These are phyloP conservation scores for Arbutus unedo DNA, from an alignment of 148 eudicot genomes.

Conservation along the genomic window DNA sequence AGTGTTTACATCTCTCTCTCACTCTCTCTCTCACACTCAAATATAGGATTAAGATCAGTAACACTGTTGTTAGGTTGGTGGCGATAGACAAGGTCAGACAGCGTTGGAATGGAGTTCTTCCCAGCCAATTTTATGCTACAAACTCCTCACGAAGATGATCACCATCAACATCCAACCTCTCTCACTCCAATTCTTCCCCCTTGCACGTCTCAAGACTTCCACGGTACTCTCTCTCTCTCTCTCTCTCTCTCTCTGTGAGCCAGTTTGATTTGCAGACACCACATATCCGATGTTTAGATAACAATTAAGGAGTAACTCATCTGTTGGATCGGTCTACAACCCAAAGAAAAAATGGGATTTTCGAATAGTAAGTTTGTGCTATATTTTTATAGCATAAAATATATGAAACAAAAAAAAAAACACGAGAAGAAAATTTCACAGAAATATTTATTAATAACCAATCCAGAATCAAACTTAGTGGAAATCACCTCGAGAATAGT, in stretches of 20 bases:
- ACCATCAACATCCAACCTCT: conserved; percentile 37
- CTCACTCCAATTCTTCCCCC: conserved; percentile 57
- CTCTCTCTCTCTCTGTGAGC: not conserved
- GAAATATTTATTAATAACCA: not conserved
- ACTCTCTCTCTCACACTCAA: not conserved
- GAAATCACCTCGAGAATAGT: not conserved
- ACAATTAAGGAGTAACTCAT: too few species aligned
- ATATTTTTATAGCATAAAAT: not conserved
- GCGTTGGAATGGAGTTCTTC: conserved; percentile 78
- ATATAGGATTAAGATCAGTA: conserved; percentile 10
- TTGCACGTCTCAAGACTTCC: conserved; percentile 71
- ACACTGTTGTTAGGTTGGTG: conserved; percentile 7
- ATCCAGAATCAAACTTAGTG: not conserved
- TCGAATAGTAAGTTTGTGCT: not conserved
- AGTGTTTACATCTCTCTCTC: conserved; percentile 14
- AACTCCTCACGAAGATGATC: conserved; percentile 48
- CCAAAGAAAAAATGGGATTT: not conserved
- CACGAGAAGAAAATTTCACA: not conserved
- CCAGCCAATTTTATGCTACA: conserved; percentile 85
- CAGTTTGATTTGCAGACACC: not conserved
- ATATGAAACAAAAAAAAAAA: not conserved
- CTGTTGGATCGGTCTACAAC: not conserved
- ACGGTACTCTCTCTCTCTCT: conserved; percentile 38
- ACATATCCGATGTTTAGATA: not conserved
- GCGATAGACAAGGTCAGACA: conserved; percentile 39